Evolutionary conservation across 192 early-diverging fungal genomes (phyloP), one percentile per base, ranked within the genome.

Genomic region (Backusella tarrabulga): DNA sequence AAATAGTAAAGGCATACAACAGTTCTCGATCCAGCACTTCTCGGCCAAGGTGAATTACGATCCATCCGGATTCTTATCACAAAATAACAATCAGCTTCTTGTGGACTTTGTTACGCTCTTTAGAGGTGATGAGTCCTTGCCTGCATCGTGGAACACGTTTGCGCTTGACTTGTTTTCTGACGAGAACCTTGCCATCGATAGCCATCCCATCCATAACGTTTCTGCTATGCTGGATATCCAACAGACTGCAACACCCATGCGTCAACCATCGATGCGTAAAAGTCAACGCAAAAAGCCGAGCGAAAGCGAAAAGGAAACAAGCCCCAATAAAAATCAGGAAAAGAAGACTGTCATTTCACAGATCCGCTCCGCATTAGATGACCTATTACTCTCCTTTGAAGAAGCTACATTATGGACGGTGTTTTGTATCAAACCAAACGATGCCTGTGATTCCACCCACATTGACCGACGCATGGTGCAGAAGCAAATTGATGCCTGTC

Each of bases 21-120:
- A 78, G 12, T 96, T 96, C 83, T 89, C 89, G 29, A 85, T 97
- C 40, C 82, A 87, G 36, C 95, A 97, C 76, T 96, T 86, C 83
- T 73, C 90, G 7, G 90, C 89, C 34, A 54, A 80, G 34, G 89
- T 97, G 15, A 88, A 87, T 67, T 98, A 98, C 80, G 90, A 91
- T 44, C 85, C 92, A 34, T 84, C 87, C 40, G 88, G 88, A 9
- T 95, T 98, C 74, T 71, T 92, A 72, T 89, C 89, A 29, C 87
- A 88, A 79, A 97, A 97, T 85, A 68, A 88, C 74, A 80, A 85
- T 73, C 86, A 92, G 83, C 73, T 91, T 50, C 82, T 92, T 44
- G 84, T 92, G 6, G 96, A 99, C 80, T 97, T 97, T 83, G 88
- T 97, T 23, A 84, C 92, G 26, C 83, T 97, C 42, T 92, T 97